phyloP scores from a whole-genome alignment of 169 alveolate genomes.

The Eimeria zaria region DNA sequence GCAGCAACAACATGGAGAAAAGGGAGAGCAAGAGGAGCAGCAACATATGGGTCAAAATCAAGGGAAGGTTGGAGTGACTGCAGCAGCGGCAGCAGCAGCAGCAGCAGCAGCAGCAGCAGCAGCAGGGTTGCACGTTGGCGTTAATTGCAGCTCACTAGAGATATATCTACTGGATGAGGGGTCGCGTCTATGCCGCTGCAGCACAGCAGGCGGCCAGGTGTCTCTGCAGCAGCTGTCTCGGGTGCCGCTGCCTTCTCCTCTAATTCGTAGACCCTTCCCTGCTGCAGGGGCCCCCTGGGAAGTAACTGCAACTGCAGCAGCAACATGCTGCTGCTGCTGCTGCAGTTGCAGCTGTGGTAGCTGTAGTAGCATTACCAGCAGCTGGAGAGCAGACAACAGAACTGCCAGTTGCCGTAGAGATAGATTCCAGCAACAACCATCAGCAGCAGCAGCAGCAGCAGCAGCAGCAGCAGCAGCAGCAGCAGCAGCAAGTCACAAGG shows the following conservation, averaged over 20 bases:
- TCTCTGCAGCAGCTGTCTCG: slow-evolving; percentile 61
- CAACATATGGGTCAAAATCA: neutral
- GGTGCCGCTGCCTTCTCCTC: slow-evolving; percentile 43
- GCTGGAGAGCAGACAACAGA: neutral
- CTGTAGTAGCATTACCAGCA: neutral
- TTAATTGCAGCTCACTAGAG: slow-evolving; percentile 13
- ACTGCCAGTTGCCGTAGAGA: neutral
- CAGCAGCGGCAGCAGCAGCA: neutral
- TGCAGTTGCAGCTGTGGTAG: neutral
- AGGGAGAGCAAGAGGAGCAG: neutral
- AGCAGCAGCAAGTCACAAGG: slow-evolving; percentile 46
- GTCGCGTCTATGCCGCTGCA: slow-evolving; percentile 3
- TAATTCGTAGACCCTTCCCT: slow-evolving; percentile 6
- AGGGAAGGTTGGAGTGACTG: neutral
- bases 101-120: slow-evolving; percentile 36
- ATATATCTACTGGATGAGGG: slow-evolving; percentile 28
- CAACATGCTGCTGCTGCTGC: neutral
- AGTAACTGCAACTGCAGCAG: neutral
- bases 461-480: slow-evolving; percentile 68
- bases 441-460: slow-evolving; percentile 41
- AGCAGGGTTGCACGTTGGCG: neutral
- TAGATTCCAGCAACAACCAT: neutral
- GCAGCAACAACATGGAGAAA: neutral
- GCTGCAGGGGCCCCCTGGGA: slow-evolving; percentile 36
- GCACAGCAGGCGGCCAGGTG: neutral